These are phyloP conservation scores for Mortierella sp. DNA, from an alignment of 371 early-diverging fungal species.

Conservation along the genomic window DNA sequence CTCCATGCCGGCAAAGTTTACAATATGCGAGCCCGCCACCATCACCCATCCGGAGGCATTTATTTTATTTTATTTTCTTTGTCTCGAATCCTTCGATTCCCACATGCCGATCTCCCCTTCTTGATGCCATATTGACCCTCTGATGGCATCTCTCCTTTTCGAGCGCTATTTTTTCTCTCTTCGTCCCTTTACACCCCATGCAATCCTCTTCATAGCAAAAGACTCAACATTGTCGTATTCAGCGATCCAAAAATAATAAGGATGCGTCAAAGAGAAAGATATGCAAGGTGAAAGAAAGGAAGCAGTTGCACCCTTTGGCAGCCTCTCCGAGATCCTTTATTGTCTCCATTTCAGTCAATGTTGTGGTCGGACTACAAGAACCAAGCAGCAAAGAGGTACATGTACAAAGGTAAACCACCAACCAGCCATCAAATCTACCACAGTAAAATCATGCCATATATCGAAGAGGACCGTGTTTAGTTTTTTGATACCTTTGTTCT, in stretches of 20 bases:
- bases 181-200: background rate
- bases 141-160: background rate
- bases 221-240: background rate
- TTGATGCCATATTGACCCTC: background rate
- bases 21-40: background rate
- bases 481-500: too few relatives aligned
- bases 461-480: background rate
- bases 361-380: background rate
- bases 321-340: background rate
- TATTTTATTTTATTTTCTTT: background rate
- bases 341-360: background rate
- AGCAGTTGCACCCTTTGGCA: background rate
- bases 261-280: background rate
- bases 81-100: background rate
- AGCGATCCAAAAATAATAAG: background rate
- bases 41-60: background rate
- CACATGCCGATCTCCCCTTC: background rate
- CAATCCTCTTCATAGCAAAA: background rate
- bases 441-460: background rate
- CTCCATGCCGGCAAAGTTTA: background rate
- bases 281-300: background rate
- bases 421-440: too few relatives aligned
- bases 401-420: too few relatives aligned
- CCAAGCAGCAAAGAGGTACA: too few relatives aligned
- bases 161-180: background rate